Evolutionary conservation across 495 filamentous ascomycete species (phyloP).

Genomic region (Chaetomium cochliodes): DNA sequence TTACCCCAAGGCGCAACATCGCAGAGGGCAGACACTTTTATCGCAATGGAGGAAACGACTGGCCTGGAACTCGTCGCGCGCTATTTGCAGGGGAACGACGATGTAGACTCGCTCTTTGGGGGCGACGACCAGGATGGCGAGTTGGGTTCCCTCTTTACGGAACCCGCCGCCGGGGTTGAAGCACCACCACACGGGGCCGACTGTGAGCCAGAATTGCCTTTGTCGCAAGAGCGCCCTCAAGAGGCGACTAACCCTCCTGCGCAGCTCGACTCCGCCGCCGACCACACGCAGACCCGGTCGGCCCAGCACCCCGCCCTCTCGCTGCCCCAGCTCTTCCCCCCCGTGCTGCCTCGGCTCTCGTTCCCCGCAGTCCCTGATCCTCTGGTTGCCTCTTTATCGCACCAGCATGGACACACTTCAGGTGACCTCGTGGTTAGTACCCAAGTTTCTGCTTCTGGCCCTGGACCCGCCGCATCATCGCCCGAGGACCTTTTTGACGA

Average conservation of each 20-base stretch:
- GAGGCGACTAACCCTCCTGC: slow-evolving; percentile 20
- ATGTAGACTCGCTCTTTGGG: slow-evolving; percentile 32
- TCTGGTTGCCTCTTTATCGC: slow-evolving; percentile 27
- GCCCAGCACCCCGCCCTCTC: not conserved
- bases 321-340: not conserved
- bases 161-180: slow-evolving; percentile 17
- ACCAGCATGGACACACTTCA: slow-evolving; percentile 35
- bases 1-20: not conserved
- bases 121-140: slow-evolving; percentile 21
- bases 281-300: not conserved
- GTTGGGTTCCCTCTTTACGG: slow-evolving; percentile 29
- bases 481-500: slow-evolving; percentile 12
- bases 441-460: slow-evolving; percentile 18
- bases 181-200: not conserved
- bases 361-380: slow-evolving; percentile 35
- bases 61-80: slow-evolving; percentile 4
- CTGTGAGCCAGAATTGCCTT: slow-evolving; percentile 20
- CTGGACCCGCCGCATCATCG: slow-evolving; percentile 2
- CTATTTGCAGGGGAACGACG: slow-evolving; percentile 12
- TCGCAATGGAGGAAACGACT: slow-evolving; percentile 15
- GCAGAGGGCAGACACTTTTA: not conserved
- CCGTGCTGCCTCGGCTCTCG: slow-evolving; percentile 11
- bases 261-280: slow-evolving; percentile 14
- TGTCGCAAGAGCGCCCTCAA: slow-evolving; percentile 12
- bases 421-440: slow-evolving; percentile 35